A percentile compares a stretch with the other conserved stretches of the same genome.
These are phyloP conservation scores for Metschnikowia proteae DNA, from an alignment of 805 yeast genomes.

Conservation along the genomic window DNA sequence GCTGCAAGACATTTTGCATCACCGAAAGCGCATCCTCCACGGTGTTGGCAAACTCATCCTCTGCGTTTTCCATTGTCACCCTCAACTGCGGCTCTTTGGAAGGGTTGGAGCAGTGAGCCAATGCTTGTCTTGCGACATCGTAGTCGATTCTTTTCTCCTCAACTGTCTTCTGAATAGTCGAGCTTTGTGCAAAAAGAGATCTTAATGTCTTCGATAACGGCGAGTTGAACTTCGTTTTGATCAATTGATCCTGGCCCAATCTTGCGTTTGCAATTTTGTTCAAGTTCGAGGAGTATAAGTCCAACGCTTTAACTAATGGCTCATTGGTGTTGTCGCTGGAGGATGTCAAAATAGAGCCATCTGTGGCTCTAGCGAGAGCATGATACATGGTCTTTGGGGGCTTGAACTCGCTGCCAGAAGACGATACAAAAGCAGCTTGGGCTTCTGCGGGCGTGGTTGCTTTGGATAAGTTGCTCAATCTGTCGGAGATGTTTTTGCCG, in stretches of 20 bases:
- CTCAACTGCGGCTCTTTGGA: constrained; percentile 66
- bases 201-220: constrained; percentile 60
- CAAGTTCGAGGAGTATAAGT: constrained; percentile 65
- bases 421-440: constrained; percentile 59
- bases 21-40: constrained; percentile 83
- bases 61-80: constrained; percentile 76
- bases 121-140: constrained; percentile 64
- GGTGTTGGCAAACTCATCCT: constrained; percentile 85
- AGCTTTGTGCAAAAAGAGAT: constrained; percentile 57
- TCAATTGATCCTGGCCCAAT: constrained; percentile 74
- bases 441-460: constrained; percentile 81
- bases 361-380: constrained; percentile 74
- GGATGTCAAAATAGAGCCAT: constrained; percentile 43
- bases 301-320: constrained; percentile 59
- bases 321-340: constrained; percentile 40
- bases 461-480: constrained; percentile 63
- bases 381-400: constrained; percentile 80
- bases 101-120: constrained; percentile 39
- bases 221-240: constrained; percentile 64
- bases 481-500: constrained; percentile 59
- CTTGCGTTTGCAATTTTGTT: constrained; percentile 78
- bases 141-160: constrained; percentile 74
- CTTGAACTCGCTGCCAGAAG: constrained; percentile 40
- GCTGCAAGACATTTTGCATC: constrained; percentile 75
- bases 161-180: constrained; percentile 67